Evolutionary conservation across 78 protist species (phyloP), one percentile per base, ranked within the genome.

Genomic region (Cavenderia fasciculata): DNA sequence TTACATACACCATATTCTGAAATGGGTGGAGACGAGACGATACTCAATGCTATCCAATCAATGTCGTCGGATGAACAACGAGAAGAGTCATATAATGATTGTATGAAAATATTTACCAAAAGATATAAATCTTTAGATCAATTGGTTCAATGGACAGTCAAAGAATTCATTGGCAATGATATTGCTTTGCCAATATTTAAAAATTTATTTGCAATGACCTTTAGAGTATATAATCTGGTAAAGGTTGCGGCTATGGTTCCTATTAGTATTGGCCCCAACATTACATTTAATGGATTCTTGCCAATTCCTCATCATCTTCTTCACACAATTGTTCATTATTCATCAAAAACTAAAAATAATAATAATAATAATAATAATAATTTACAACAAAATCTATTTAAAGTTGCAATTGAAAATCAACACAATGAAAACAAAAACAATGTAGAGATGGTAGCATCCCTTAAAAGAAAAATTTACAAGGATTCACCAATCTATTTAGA

Each of bases 261-360:
- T 56, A 47, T 33, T 5, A 52, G 29, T 33, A 18, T 79, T 8
- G 40, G 34, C 16, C 23, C 52, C 12, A 47, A 34, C 6, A 51
- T 57, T 8, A 14, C 63, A 18, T 82, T 68, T 21, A 47, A 68
- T 66, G 74, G 77, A 19, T 82, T 82, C 63, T 40, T 82, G 19
- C 90, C 90, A 41, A 54, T 82, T 41, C 90, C 90, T 21, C 90
- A 82, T 57, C 73, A 82, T 43, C 12, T 82, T 7, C 25, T 82
- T 16, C 62, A 56, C 29, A 56, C 74, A 61, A 68, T 47, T 31
- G 34, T 82, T 43, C 65, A 57, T 68, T n/a, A n/a, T n/a, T n/a
- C n/a, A n/a, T n/a, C n/a, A n/a, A n/a, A n/a, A n/a, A n/a, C n/a
- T n/a, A n/a, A n/a, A n/a, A n/a, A n/a, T n/a, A n/a, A n/a, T n/a